Evolutionary conservation across 495 filamentous ascomycete genomes (phyloP).

Genomic region (Penicillium pulvis): DNA sequence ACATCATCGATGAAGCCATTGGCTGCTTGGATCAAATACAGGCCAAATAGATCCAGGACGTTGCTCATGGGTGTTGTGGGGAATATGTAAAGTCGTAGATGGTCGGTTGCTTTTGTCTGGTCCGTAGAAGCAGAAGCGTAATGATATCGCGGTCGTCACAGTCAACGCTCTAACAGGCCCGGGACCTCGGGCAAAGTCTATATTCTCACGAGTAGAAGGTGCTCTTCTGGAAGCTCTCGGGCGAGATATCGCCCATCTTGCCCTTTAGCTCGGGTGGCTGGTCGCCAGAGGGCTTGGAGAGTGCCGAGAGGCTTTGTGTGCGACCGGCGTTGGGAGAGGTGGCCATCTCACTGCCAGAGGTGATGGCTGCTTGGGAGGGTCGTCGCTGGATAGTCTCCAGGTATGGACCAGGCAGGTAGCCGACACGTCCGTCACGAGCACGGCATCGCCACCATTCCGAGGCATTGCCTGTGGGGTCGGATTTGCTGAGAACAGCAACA

Average conservation of each 20-base stretch:
- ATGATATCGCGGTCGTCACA: neutral
- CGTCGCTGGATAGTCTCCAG: slow-evolving; percentile 79
- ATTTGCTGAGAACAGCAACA: slow-evolving; percentile 91
- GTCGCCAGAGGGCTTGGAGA: slow-evolving; percentile 22
- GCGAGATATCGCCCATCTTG: slow-evolving; percentile 64
- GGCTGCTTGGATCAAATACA: neutral
- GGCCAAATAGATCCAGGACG: neutral
- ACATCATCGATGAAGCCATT: neutral
- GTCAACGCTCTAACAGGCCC: neutral
- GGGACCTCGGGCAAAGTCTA: slow-evolving; percentile 4
- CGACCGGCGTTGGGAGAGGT: slow-evolving; percentile 48
- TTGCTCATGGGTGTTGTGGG: neutral
- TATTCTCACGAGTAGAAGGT: slow-evolving; percentile 64
- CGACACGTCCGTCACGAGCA: slow-evolving; percentile 85
- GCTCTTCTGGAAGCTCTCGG: slow-evolving; percentile 89
- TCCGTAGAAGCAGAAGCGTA: neutral
- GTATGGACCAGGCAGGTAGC: slow-evolving; percentile 88
- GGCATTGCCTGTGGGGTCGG: slow-evolving; percentile 86
- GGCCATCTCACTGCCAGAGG: slow-evolving; percentile 45
- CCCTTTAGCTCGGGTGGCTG: slow-evolving; percentile 46
- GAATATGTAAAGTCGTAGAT: neutral
- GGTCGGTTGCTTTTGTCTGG: slow-evolving; percentile 1
- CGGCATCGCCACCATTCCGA: slow-evolving; percentile 97
- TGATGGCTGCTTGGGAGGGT: slow-evolving; percentile 58
- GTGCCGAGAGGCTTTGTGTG: slow-evolving; percentile 30